These are phyloP conservation scores for Dothistroma septosporum DNA, from an alignment of 2,329 filamentous ascomycete genomes.

Conservation along the genomic window DNA sequence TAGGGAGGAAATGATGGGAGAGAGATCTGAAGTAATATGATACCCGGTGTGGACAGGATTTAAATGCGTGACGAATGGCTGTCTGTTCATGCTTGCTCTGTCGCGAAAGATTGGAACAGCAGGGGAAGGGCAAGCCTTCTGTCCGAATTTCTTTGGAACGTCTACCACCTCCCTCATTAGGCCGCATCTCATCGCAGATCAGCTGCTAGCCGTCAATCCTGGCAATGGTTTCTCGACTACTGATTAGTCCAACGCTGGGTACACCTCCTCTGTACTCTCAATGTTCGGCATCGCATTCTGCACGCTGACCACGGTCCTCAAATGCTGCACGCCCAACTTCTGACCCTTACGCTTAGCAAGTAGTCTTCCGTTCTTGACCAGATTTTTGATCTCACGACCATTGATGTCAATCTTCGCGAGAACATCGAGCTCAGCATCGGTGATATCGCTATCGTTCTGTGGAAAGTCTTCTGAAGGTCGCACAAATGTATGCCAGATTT, in stretches of 20 bases:
- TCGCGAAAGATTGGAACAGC: not conserved
- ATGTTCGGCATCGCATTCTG: conserved; percentile 6
- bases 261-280: conserved; percentile 3
- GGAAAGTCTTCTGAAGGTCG: conserved; percentile 13
- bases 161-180: too few relatives aligned
- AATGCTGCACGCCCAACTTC: conserved; percentile 10
- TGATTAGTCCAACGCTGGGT: not conserved
- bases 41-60: not conserved
- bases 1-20: not conserved
- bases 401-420: conserved; percentile 15
- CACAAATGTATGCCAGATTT: conserved; percentile 28
- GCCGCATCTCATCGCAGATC: too few relatives aligned
- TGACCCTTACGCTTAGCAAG: conserved; percentile 14
- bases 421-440: conserved; percentile 12
- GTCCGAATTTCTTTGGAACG: too few relatives aligned
- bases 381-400: conserved; percentile 17
- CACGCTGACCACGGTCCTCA: conserved; percentile 13
- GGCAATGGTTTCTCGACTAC: too few relatives aligned
- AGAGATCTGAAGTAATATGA: not conserved
- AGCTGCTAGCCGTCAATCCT: too few relatives aligned
- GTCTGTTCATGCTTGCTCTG: not conserved
- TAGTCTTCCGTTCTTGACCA: conserved; percentile 16
- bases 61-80: not conserved
- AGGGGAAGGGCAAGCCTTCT: not conserved
- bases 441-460: conserved; percentile 10